phyloP scores from a whole-genome alignment of 768 basidiomycete species.

The Collybia sp. region DNA sequence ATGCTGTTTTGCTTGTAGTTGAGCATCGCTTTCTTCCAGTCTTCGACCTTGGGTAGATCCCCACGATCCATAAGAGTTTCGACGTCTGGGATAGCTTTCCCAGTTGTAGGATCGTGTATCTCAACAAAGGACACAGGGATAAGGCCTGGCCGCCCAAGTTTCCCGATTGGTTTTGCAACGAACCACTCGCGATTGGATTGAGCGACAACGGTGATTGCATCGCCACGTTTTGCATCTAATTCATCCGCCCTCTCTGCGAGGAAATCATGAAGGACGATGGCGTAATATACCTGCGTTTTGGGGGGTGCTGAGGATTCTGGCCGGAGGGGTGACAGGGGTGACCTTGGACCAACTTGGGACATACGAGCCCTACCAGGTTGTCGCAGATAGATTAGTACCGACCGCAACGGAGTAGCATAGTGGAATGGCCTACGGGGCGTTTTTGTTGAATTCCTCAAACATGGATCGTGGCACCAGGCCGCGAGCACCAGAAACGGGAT shows the following conservation, averaged over 20 bases:
- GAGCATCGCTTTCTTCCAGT: slow-evolving; percentile 96
- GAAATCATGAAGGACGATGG: slow-evolving; percentile 94
- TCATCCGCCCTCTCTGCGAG: slow-evolving; percentile 94
- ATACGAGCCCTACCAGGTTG: slow-evolving; percentile 30
- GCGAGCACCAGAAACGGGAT: slow-evolving; percentile 86
- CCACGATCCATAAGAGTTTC: slow-evolving; percentile 79
- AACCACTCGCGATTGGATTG: slow-evolving; percentile 99
- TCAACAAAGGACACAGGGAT: slow-evolving; percentile 98
- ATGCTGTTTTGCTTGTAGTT: slow-evolving; percentile 97
- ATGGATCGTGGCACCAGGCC: slow-evolving; percentile 83
- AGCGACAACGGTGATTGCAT: slow-evolving; percentile 93
- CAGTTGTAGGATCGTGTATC: slow-evolving; percentile 89
- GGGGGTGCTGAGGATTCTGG: slow-evolving; percentile 24
- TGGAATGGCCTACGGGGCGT: slow-evolving; percentile 46
- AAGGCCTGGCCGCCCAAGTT: slow-evolving; percentile 90
- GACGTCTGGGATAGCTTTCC: slow-evolving; percentile 71
- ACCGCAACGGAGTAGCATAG: neutral
- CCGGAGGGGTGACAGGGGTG: slow-evolving; percentile 16
- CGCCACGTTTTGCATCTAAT: slow-evolving; percentile 90
- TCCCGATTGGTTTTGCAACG: slow-evolving; percentile 96
- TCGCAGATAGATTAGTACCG: slow-evolving; percentile 6
- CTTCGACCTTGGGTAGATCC: slow-evolving; percentile 93
- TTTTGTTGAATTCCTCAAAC: slow-evolving; percentile 91
- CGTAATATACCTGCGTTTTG: slow-evolving; percentile 77
- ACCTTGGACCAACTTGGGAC: slow-evolving; percentile 31